Conservation (phyloP, 2,329 filamentous ascomycete genomes). For the Ceratocystis cubensis region DNA sequence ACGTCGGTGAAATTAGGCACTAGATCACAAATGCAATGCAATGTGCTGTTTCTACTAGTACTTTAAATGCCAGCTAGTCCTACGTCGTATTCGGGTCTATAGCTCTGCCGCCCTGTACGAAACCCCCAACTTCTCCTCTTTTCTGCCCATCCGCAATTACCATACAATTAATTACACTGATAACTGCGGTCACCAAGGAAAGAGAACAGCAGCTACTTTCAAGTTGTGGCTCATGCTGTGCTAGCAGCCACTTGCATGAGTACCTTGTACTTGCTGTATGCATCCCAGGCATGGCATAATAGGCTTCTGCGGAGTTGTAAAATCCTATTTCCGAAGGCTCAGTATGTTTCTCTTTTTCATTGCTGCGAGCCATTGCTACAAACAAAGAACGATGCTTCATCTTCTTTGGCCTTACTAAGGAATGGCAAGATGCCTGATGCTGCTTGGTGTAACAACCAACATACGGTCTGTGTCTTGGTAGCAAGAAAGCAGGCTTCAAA, state of each 20-base stretch:
- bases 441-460: no score
- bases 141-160: not conserved
- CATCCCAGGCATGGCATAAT: not conserved
- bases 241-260: not conserved
- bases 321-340: not conserved
- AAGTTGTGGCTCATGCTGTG: not conserved
- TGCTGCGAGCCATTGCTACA: not conserved
- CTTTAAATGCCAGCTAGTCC: not conserved
- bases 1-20: not conserved
- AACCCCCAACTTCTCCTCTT: not conserved
- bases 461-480: no score
- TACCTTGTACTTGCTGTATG: not conserved
- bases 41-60: not conserved
- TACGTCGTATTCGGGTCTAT: not conserved
- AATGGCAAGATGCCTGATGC: no score
- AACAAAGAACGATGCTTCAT: not conserved
- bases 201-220: not conserved
- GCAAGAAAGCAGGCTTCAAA: no score
- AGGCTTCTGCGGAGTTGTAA: not conserved
- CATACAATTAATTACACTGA: not conserved
- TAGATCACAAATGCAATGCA: not conserved
- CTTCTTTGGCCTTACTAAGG: no score
- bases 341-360: not conserved
- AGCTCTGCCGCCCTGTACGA: not conserved
- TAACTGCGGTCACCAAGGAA: not conserved